phyloP scores from a whole-genome alignment of 495 filamentous ascomycete genomes.

The Penicillium desertorum region DNA sequence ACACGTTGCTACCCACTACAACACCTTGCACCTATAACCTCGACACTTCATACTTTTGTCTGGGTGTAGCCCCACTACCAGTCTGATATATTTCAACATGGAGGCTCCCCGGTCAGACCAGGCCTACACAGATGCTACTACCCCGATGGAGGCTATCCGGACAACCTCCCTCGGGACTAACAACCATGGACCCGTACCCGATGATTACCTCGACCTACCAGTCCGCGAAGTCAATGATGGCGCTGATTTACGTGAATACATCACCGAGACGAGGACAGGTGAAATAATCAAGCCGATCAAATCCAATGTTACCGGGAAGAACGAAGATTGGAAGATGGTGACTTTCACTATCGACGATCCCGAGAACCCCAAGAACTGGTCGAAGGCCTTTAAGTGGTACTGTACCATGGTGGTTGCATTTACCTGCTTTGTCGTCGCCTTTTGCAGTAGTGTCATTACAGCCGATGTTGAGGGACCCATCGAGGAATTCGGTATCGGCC shows the following conservation, averaged over 20 bases:
- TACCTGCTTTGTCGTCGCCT: conserved; percentile 65
- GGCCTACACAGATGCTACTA: conserved; percentile 18
- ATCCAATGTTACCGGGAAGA: conserved; percentile 52
- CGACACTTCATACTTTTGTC: conserved; percentile 1
- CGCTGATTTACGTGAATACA: conserved; percentile 66
- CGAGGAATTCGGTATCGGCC: conserved; percentile 59
- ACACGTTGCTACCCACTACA: background rate
- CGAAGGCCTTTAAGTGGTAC: conserved; percentile 61
- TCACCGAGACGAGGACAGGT: conserved; percentile 56
- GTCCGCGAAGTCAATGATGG: conserved; percentile 58
- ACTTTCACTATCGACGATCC: conserved; percentile 63
- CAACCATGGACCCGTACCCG: conserved; percentile 1
- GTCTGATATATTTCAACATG: conserved; percentile 16
- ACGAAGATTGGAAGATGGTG: conserved; percentile 67
- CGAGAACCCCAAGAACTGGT: conserved; percentile 64
- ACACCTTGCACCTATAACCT: background rate
- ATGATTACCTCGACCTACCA: conserved; percentile 54
- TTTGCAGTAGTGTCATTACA: conserved; percentile 64
- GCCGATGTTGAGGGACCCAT: conserved; percentile 62
- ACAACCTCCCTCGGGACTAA: conserved; percentile 29
- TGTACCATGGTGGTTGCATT: conserved; percentile 59
- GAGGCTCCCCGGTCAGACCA: conserved; percentile 16
- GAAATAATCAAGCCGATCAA: conserved; percentile 56
- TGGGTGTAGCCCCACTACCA: conserved; percentile 9
- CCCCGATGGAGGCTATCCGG: conserved; percentile 9